Base-by-base conservation (phyloP, 1,139 yeast species). In the Debaryomyces psychrophilus region DNA sequence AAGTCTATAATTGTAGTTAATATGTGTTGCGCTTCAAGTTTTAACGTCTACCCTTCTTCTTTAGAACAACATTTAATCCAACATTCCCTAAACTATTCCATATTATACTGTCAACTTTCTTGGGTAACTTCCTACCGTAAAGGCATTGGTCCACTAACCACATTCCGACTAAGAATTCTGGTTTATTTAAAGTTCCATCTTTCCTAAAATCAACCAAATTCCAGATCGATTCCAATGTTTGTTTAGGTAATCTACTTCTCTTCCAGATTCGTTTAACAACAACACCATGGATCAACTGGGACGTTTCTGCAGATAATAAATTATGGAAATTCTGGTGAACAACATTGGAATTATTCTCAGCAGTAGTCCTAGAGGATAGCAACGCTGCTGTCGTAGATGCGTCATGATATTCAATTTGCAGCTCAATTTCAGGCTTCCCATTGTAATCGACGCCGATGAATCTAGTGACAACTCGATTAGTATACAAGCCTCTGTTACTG, bases 81-180 rank as follows among this genome's bases (percentile, higher is more conserved):
- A 76, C 70, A 43, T 69, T 73, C 37, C 81, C 83, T 31, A 83
- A 79, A 63, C 89, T 84, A 34, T 76, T 76, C 93, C 93, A 87
- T 1, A 86, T 81, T 36, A 70, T 69, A 9, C 73, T 75, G 55
- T 75, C 79, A 3, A 87, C 79, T 29, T 68, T 68, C 53, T 80
- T 77, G 0, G 98, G 97, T 43, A 93, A 70, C 63, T 93, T 93
- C 31, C 96, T 75, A 0, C 98, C 98, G 61, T 92, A 93, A n/a
- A 92, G 72, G 59, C 96, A 88, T 64, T 92, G 98, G 64, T 92
- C 98, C 1, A 92, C 93, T 6, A 90, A 68, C 98, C 98, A 92
- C 89, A 87, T 90, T 0, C 97, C 99, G 11, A 90, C 95, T 34
- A 92, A 69, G 58, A 93, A 93, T 52, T 92, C 92, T 40, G 83